Percentiles rank a stretch among this genome's conserved stretches.
Evolutionary conservation across 1,139 yeast genomes (phyloP).

Genomic region (Candida albicans): DNA sequence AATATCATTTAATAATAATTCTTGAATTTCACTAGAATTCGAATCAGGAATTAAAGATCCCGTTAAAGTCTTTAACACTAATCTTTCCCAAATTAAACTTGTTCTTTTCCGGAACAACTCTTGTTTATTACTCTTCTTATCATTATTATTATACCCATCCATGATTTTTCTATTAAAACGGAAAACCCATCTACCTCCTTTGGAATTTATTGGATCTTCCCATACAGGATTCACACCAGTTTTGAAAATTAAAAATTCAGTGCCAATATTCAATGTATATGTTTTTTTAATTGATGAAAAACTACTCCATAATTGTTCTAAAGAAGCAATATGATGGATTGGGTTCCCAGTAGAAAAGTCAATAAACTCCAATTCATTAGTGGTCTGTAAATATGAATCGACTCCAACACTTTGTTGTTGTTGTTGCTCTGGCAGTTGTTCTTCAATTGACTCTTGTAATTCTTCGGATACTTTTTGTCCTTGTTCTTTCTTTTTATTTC

Average conservation of each 20-base stretch:
- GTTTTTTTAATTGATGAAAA: slow-evolving; percentile 49
- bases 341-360: slow-evolving; percentile 17
- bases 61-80: slow-evolving; percentile 43
- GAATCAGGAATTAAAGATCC: slow-evolving; percentile 45
- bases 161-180: slow-evolving; percentile 41
- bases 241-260: slow-evolving; percentile 62
- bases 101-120: slow-evolving; percentile 36
- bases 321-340: slow-evolving; percentile 44
- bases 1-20: slow-evolving; percentile 44
- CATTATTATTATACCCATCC: slow-evolving; percentile 15
- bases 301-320: slow-evolving; percentile 65
- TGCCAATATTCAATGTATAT: slow-evolving; percentile 50
- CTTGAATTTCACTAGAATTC: slow-evolving; percentile 32
- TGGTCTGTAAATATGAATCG: slow-evolving; percentile 43
- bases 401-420: slow-evolving; percentile 25
- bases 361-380: slow-evolving; percentile 39
- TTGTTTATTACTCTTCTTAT: slow-evolving; percentile 10
- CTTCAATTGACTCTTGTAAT: background rate
- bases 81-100: slow-evolving; percentile 53
- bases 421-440: background rate
- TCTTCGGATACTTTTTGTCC: slow-evolving; percentile 4
- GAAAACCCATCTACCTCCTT: slow-evolving; percentile 70
- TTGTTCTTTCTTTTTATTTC: slow-evolving; percentile 26
- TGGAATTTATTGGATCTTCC: slow-evolving; percentile 66
- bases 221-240: slow-evolving; percentile 68